phyloP scores from a whole-genome alignment of 1,139 yeast genomes.

The Waltiozyma sp. region DNA sequence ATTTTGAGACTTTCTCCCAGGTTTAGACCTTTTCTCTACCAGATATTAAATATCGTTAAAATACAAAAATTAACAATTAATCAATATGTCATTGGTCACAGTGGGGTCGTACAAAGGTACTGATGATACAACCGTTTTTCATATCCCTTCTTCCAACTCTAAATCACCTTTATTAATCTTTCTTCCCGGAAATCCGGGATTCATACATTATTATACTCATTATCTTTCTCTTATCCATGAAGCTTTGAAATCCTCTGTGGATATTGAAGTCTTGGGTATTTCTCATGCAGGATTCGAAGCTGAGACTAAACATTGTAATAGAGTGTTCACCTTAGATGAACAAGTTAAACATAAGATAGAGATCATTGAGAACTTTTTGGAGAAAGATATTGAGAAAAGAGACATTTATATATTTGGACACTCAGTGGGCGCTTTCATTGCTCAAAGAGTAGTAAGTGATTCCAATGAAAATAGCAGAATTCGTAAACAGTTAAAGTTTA shows the following conservation, averaged over 20 bases:
- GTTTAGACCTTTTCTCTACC: no score
- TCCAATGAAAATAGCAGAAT: constrained; percentile 2
- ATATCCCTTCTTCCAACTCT: constrained; percentile 1
- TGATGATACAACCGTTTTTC: constrained; percentile 6
- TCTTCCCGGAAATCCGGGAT: constrained; percentile 63
- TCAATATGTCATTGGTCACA: not conserved
- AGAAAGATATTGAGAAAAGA: constrained; percentile 15
- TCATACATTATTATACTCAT: constrained; percentile 44
- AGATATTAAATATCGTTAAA: no score
- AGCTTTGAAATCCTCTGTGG: constrained; percentile 23
- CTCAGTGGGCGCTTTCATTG: constrained; percentile 50
- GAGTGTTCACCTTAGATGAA: constrained; percentile 30
- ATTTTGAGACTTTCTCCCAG: no score
- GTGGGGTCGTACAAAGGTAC: not conserved
- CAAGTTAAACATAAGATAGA: constrained; percentile 42
- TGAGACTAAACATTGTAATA: constrained; percentile 6
- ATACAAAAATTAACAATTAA: no score
- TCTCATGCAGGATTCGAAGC: constrained; percentile 31
- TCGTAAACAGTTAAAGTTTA: constrained; percentile 23
- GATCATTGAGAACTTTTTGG: constrained; percentile 24
- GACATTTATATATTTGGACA: constrained; percentile 43
- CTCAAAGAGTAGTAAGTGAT: constrained; percentile 33
- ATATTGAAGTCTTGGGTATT: constrained; percentile 37
- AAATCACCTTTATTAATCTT: constrained; percentile 31
- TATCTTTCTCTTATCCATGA: constrained; percentile 31